Evolutionary conservation across 768 basidiomycete genomes (phyloP).

Genomic region (Neoboletus subvelutipes): DNA sequence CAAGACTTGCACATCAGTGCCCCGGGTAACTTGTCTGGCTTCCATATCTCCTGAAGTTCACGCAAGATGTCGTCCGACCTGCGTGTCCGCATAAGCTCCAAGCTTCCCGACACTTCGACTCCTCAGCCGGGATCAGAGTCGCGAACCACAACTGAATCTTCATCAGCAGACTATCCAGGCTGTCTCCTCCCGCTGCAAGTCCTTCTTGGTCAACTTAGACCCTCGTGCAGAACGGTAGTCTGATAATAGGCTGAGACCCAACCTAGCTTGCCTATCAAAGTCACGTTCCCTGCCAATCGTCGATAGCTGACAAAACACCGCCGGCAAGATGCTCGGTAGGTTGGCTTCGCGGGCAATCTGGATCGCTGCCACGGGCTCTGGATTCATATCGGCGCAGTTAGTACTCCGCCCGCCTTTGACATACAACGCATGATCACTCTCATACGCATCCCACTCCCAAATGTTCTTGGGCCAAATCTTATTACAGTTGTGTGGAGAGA

Average conservation of each 20-base stretch:
- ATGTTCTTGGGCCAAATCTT: not conserved
- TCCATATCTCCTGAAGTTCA: not conserved
- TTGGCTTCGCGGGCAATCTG: not conserved
- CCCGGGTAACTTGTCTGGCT: not conserved
- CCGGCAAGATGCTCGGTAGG: not conserved
- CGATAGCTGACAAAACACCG: not conserved
- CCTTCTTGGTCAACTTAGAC: not conserved
- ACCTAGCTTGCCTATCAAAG: not conserved
- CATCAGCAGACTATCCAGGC: fast-evolving
- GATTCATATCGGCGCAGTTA: not conserved
- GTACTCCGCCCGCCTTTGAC: not conserved
- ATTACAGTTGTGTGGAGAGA: not conserved
- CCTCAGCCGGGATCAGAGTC: not conserved
- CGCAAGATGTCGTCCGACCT: not conserved
- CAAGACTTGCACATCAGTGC: not conserved
- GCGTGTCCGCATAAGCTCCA: too few species aligned
- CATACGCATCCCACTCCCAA: not conserved
- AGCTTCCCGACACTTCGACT: not conserved
- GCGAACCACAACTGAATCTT: too few species aligned
- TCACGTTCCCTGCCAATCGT: not conserved
- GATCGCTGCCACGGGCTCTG: not conserved
- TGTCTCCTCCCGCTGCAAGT: not conserved
- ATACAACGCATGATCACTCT: not conserved
- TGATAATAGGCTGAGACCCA: not conserved
- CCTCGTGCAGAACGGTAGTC: too few species aligned